Conservation (phyloP, 345 rosid species). For the Melastoma malabathricum region DNA sequence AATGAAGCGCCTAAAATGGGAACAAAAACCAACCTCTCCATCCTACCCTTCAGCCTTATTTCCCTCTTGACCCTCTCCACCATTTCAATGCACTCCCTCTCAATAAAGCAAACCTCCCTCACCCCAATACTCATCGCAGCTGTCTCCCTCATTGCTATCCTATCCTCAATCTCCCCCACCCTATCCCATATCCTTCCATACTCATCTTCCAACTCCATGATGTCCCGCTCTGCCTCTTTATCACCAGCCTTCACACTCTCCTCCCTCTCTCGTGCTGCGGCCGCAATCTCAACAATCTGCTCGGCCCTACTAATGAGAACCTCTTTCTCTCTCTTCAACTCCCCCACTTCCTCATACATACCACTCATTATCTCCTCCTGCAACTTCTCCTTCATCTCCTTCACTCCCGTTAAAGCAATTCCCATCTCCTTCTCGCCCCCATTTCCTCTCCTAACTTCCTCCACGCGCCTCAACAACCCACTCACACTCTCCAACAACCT, state of each 20-base stretch:
- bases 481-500: slow-evolving; percentile 54
- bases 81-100: slow-evolving; percentile 72
- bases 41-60: slow-evolving; percentile 26
- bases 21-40: slow-evolving; percentile 25
- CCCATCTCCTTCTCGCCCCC: slow-evolving; percentile 27
- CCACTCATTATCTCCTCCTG: slow-evolving; percentile 51
- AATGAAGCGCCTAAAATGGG: neutral
- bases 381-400: slow-evolving; percentile 41
- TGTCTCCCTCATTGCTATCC: slow-evolving; percentile 45
- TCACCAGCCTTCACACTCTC: slow-evolving; percentile 20
- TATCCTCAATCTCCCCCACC: slow-evolving; percentile 53
- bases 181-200: slow-evolving; percentile 49
- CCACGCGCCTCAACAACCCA: slow-evolving; percentile 33
- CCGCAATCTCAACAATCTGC: slow-evolving; percentile 22
- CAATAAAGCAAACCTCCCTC: slow-evolving; percentile 69
- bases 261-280: slow-evolving; percentile 24
- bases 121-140: slow-evolving; percentile 52
- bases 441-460: slow-evolving; percentile 44
- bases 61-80: slow-evolving; percentile 40
- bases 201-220: slow-evolving; percentile 43
- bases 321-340: slow-evolving; percentile 35
- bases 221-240: slow-evolving; percentile 26
- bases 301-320: slow-evolving; percentile 37
- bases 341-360: slow-evolving; percentile 29
- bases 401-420: slow-evolving; percentile 39